A percentile compares a stretch with the other conserved stretches of the same genome.
These are phyloP conservation scores for Penicillium alfredii DNA, from an alignment of 495 filamentous ascomycete species.

Conservation along the genomic window DNA sequence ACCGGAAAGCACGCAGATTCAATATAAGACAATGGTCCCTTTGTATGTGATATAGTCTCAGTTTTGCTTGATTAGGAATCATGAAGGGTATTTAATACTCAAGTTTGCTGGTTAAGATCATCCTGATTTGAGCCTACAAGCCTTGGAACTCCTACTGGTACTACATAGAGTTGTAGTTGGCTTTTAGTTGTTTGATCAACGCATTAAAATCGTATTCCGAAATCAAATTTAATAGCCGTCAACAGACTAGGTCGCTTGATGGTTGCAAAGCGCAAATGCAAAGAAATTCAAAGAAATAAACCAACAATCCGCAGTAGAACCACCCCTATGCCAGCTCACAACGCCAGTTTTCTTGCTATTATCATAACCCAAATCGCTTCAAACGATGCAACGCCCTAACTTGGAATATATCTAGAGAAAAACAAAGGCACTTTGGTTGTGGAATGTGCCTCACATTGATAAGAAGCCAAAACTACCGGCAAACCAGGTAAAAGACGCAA, in stretches of 20 bases:
- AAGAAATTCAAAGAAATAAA: not conserved
- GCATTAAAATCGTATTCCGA: too few relatives aligned
- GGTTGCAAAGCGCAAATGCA: slow-evolving; percentile 7
- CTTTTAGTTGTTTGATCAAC: too few relatives aligned
- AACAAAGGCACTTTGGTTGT: slow-evolving; percentile 1
- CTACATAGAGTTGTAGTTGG: not conserved
- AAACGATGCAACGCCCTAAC: slow-evolving; percentile 10
- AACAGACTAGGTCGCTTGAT: slow-evolving; percentile 2
- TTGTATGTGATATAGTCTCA: too few relatives aligned
- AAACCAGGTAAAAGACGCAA: slow-evolving; percentile 87
- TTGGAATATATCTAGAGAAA: slow-evolving; percentile 22
- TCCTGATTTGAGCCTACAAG: not conserved
- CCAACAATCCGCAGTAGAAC: not conserved
- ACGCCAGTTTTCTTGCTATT: slow-evolving; percentile 29
- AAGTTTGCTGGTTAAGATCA: too few relatives aligned
- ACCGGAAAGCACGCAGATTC: too few relatives aligned
- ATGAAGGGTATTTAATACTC: too few relatives aligned
- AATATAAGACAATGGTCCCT: too few relatives aligned
- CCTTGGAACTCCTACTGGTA: not conserved
- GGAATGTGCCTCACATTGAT: slow-evolving; percentile 17
- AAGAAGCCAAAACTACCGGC: slow-evolving; percentile 61
- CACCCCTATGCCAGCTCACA: slow-evolving; percentile 13
- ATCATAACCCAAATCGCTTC: slow-evolving; percentile 23
- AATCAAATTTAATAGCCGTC: too few relatives aligned
- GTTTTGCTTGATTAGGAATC: too few relatives aligned